These are phyloP conservation scores for Dendrobium nobile DNA, from an alignment of 106 monocot species.

Conservation along the genomic window DNA sequence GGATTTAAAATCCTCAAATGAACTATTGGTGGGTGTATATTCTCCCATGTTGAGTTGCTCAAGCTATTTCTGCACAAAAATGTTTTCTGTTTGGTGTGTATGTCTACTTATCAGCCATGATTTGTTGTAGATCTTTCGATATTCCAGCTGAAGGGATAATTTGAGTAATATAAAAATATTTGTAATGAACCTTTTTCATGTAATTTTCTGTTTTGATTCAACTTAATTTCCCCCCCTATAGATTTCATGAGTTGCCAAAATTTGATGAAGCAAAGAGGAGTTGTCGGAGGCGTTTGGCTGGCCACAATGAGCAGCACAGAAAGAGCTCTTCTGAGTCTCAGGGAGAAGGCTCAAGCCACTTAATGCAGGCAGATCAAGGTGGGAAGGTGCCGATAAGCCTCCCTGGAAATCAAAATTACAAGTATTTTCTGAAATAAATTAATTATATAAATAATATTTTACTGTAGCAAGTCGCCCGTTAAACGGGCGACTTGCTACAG, in stretches of 20 bases:
- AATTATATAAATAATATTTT: no score
- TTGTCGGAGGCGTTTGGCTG: slow-evolving; percentile 81
- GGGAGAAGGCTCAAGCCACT: slow-evolving; percentile 36
- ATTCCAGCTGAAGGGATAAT: no score
- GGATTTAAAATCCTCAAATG: no score
- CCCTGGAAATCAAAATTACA: slow-evolving; percentile 33
- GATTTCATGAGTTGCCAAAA: slow-evolving; percentile 85
- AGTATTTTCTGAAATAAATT: no score
- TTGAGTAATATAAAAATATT: no score
- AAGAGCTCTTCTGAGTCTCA: slow-evolving; percentile 63
- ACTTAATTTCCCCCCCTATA: slow-evolving; percentile 8
- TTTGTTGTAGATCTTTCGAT: background rate
- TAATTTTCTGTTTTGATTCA: no score
- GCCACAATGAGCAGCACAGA: slow-evolving; percentile 87
- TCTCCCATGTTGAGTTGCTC: no score
- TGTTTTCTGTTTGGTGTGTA: background rate
- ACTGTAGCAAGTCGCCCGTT: no score
- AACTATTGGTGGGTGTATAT: no score
- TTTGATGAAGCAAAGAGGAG: slow-evolving; percentile 90
- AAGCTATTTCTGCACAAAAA: background rate
- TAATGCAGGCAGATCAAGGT: slow-evolving; percentile 40
- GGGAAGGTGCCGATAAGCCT: slow-evolving; percentile 32
- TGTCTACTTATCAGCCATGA: background rate
- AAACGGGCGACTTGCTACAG: no score
- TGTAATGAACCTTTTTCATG: no score